A percentile compares a stretch with the other conserved stretches of the same genome.
These are phyloP conservation scores for Nephelium lappaceum DNA, from an alignment of 345 rosid genomes.

Conservation along the genomic window DNA sequence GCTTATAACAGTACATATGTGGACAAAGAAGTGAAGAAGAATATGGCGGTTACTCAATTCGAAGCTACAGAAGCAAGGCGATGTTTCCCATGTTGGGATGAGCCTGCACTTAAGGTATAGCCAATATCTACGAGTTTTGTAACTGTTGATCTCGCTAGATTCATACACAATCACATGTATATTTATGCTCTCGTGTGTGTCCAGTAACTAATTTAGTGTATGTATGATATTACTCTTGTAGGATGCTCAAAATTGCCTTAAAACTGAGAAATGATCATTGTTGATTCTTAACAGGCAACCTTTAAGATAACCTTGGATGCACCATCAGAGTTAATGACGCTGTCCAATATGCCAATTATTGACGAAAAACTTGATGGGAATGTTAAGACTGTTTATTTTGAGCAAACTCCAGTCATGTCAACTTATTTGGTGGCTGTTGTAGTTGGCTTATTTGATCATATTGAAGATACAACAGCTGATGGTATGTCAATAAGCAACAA, in stretches of 20 bases:
- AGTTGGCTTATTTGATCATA: slow-evolving; percentile 45
- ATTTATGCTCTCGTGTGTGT: no score
- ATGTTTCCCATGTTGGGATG: slow-evolving; percentile 43
- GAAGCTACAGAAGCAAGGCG: slow-evolving; percentile 49
- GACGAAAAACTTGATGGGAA: slow-evolving; percentile 35
- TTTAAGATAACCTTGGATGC: slow-evolving; percentile 41
- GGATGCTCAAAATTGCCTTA: no score
- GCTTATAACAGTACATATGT: slow-evolving; percentile 32
- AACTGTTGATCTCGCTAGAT: no score
- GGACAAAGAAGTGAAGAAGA: slow-evolving; percentile 41
- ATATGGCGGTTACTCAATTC: slow-evolving; percentile 53
- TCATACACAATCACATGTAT: no score
- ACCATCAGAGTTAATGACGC: slow-evolving; percentile 32
- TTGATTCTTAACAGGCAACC: slow-evolving; percentile 32
- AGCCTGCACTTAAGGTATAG: no score
- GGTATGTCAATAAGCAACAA: slow-evolving; percentile 28
- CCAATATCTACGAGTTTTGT: no score
- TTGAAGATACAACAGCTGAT: slow-evolving; percentile 37
- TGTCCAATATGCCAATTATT: slow-evolving; percentile 49
- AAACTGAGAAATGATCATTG: neutral
- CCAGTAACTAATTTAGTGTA: no score
- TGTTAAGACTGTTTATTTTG: slow-evolving; percentile 39
- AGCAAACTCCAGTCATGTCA: slow-evolving; percentile 48
- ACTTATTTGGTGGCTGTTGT: slow-evolving; percentile 51
- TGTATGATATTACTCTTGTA: no score